A percentile compares a stretch with the other conserved stretches of the same genome.
These are phyloP conservation scores for Naganishia vishniacii DNA, from an alignment of 768 basidiomycete species.

Conservation along the genomic window DNA sequence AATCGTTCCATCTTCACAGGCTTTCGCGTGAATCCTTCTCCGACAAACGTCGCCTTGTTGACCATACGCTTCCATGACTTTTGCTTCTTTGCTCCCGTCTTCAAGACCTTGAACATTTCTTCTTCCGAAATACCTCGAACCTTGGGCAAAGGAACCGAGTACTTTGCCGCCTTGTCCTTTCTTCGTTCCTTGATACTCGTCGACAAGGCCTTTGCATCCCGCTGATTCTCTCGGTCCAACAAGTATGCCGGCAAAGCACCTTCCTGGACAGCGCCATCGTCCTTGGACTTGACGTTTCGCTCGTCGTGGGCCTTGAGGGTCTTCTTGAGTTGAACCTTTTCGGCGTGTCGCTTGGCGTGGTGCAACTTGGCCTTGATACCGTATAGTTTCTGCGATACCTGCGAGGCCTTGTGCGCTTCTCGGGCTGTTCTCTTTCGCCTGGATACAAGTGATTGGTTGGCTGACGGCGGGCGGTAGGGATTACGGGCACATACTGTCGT, in stretches of 20 bases:
- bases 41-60: conserved; percentile 97
- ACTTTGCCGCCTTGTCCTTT: conserved; percentile 98
- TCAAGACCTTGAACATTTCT: conserved; percentile 99
- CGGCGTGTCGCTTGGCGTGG: conserved; percentile 89
- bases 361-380: conserved; percentile 97
- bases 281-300: conserved; percentile 91
- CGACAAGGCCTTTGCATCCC: conserved; percentile 92
- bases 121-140: conserved; percentile 98
- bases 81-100: conserved; percentile 90
- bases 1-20: conserved; percentile 99
- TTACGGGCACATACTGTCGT: conserved; percentile 62
- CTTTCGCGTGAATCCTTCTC: conserved; percentile 94
- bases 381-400: conserved; percentile 83
- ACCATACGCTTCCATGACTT: conserved; percentile 99
- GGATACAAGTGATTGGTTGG: conserved; percentile 4
- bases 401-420: conserved; percentile 59
- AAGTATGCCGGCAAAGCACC: conserved; percentile 92
- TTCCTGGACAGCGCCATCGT: conserved; percentile 67
- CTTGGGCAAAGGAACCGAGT: conserved; percentile 90
- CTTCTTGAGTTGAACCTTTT: conserved; percentile 98
- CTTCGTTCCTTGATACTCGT: conserved; percentile 96
- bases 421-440: conserved; percentile 52
- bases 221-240: conserved; percentile 94
- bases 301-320: conserved; percentile 99
- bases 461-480: background rate